Base-by-base conservation (phyloP, 2,329 filamentous ascomycete species). In the Scedosporium boydii region DNA sequence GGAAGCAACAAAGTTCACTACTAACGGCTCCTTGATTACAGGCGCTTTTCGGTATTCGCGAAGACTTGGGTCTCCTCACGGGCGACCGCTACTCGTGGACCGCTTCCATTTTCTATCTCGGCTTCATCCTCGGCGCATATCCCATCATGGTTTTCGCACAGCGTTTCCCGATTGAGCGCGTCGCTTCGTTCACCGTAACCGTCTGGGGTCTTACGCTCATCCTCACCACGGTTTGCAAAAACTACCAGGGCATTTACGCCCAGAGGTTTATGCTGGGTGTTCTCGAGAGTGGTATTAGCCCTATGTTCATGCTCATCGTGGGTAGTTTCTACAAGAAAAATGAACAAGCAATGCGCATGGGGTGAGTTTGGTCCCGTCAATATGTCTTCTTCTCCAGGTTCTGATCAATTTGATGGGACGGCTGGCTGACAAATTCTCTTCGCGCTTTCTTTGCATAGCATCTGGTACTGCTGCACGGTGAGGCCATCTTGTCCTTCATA, bases 261-360 rank as follows among this genome's bases (percentile, higher is more conserved):
- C 77, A 75, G 48, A 74, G 79, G 0, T 78, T 80, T 62, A 68
- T 81, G 2, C 69, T 82, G 0, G 79, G 80, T 1, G 65, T 75
- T 0, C 79, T 81, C 18, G 79, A 82, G 66, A 76, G 78, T 0
- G 74, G 76, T 0, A 78, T 82, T 6, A 79, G 77, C 0, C 78
- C 80, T 0, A 76, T 76, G 12, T 80, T 80, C 60, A 80, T 81
- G 75, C 75, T 82, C 71, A 77, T 81, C 41, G 75, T 80, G 71
- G 60, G 60, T 2, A 29, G 44, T n/a, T 62, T 57, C 41, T 63
- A 64, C 34, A 51, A 55, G 38, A 58, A 62, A 14, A 51, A 58
- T 23, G 60, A 64, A 48, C 61, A 64, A 44, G 60, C 61, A 1
- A 57, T 64, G 60, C 60, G 63, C 29, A 59, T 62, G 60, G 61